Base-by-base conservation (phyloP, 2,329 filamentous ascomycete species). In the Epichloe sylvatica region DNA sequence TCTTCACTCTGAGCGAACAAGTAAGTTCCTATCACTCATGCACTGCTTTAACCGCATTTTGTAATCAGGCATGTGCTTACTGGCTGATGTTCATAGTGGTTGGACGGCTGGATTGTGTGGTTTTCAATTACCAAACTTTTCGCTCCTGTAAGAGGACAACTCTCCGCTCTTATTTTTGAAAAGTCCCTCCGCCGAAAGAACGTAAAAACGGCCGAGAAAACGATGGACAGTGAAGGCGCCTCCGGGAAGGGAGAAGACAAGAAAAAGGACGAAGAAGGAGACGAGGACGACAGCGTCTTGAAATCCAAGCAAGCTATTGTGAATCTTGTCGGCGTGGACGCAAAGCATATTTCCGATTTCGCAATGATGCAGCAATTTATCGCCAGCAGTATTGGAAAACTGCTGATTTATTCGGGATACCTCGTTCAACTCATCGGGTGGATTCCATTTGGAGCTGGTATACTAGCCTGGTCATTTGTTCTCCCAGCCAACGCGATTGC, bases 181-280 rank as follows among this genome's bases (percentile, higher is more conserved):
- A 92, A 92, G 62, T 77, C 84, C 0, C 79, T 89, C 72, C 75
- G 82, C 41, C 76, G 82, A 45, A 91, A 91, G 61, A 86, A 90
- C 62, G 78, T 86, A 39, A 87, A 87, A 61, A 75, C 78, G 11
- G 71, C 76, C 4, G 70, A 70, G 36, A 80, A 76, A 58, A 57
- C 64, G 9, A 61, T 63, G 17, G 64, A 71, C 63, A 42, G 60
- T n/a, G 58, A 17, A 57, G 30, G 46, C 37, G 25, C 47, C 37
- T 25, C 56, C 37, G 61, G 52, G 23, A 63, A 67, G 5, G 59
- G 58, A 13, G 63, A 67, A 6, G 53, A 59, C 4, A 62, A 65
- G 11, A 63, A 68, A 7, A 67, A 70, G 0, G 68, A 69, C 2
- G 70, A 70, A 3, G 72, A 76, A 33, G 70, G 74, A n/a, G 73